A percentile compares a stretch with the other conserved stretches of the same genome.
Evolutionary conservation across 805 yeast genomes (phyloP).

Genomic region (Kluyveromyces wickerhamii): DNA sequence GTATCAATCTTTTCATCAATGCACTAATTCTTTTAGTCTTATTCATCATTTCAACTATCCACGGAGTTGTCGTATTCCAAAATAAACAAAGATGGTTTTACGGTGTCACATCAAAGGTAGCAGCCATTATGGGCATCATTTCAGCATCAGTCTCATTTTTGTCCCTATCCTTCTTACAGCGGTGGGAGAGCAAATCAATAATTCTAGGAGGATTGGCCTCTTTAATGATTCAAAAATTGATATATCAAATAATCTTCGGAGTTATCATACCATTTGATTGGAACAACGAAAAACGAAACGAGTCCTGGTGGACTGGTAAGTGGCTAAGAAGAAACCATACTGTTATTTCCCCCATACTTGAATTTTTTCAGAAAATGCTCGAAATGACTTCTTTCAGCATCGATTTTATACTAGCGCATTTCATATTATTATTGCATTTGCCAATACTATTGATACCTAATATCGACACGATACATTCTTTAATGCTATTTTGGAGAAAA

Average conservation of each 20-base stretch:
- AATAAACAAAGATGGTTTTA: conserved; percentile 3
- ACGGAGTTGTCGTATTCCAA: conserved; percentile 28
- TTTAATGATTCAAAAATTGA: conserved; percentile 39
- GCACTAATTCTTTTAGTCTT: conserved; percentile 32
- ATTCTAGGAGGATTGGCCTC: conserved; percentile 47
- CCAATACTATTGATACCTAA: conserved; percentile 51
- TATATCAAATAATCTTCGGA: conserved; percentile 40
- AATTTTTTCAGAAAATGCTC: conserved; percentile 45
- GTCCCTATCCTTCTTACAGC: conserved; percentile 31
- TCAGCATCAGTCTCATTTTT: conserved; percentile 46
- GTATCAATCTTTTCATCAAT: conserved; percentile 43
- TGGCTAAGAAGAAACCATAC: conserved; percentile 52
- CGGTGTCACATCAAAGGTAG: background rate
- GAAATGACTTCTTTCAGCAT: conserved; percentile 51
- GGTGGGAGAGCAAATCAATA: conserved; percentile 44
- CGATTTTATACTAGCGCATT: conserved; percentile 47
- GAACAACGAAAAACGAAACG: conserved; percentile 44
- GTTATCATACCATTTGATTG: conserved; percentile 48
- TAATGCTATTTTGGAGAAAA: conserved; percentile 52
- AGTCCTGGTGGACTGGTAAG: conserved; percentile 67
- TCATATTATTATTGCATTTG: conserved; percentile 41
- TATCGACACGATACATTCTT: conserved; percentile 50
- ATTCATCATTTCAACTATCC: conserved; percentile 35
- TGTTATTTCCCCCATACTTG: conserved; percentile 50
- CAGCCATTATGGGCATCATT: conserved; percentile 28